phyloP scores from a whole-genome alignment of 2,329 filamentous ascomycete species.

The Neofusicoccum kwambonambiense region DNA sequence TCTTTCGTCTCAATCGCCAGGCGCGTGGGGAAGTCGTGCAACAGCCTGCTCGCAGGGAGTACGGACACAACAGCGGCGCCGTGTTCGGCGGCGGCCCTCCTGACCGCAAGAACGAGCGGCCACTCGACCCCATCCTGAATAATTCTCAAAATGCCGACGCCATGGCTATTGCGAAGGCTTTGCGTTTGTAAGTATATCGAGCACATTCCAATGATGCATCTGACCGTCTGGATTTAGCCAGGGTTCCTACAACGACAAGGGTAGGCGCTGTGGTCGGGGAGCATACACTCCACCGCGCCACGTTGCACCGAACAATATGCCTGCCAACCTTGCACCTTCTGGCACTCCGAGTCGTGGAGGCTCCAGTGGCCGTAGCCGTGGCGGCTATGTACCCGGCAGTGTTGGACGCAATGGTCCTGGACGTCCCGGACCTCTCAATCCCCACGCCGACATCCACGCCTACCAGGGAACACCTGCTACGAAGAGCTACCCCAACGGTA shows the following conservation, averaged over 20 bases:
- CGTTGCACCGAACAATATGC: background rate
- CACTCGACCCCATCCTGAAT: background rate
- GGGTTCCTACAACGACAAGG: background rate
- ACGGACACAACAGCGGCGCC: background rate
- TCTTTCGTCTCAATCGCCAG: constrained; percentile 13
- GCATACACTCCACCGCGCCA: too few species aligned
- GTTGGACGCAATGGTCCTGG: background rate
- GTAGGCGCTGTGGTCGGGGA: background rate
- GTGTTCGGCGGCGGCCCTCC: background rate
- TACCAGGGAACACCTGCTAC: background rate
- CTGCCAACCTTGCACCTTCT: background rate
- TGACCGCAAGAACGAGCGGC: background rate
- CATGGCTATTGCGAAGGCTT: background rate
- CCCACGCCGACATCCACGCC: constrained; percentile 7
- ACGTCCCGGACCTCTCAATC: background rate
- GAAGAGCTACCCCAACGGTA: background rate
- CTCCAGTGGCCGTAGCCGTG: background rate
- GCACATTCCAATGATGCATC: background rate
- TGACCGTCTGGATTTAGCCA: background rate
- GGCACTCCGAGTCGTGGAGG: background rate
- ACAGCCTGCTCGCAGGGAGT: background rate
- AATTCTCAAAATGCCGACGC: background rate
- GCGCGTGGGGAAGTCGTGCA: background rate
- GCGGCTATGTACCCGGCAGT: background rate
- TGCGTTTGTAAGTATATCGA: background rate